Conservation (phyloP, 2,329 filamentous ascomycete species). For the Parafenestella ontariensis region DNA sequence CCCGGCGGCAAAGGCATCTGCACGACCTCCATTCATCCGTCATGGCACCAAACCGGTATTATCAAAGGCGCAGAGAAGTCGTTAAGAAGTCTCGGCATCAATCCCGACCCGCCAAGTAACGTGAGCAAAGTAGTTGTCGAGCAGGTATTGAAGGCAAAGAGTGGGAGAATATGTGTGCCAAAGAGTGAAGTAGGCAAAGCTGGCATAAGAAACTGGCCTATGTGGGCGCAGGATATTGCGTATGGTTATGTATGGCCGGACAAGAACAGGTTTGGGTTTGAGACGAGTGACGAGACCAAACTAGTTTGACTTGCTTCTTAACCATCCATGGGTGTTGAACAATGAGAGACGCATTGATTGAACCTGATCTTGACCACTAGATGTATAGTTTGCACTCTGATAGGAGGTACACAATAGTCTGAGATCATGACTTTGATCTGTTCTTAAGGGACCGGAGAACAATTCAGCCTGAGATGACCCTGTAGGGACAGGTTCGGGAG, state of each 20-base stretch:
- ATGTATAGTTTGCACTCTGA: no score
- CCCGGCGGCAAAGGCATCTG: conserved; percentile 33
- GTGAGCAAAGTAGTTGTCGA: conserved; percentile 31
- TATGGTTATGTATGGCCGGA: conserved; percentile 21
- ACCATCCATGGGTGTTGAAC: no score
- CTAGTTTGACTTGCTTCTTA: not conserved
- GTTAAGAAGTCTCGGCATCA: conserved; percentile 21
- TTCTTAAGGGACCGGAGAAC: no score
- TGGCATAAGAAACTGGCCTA: conserved; percentile 25
- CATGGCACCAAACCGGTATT: conserved; percentile 36
- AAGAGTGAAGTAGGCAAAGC: conserved; percentile 15
- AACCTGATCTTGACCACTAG: no score
- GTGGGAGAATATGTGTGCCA: conserved; percentile 33
- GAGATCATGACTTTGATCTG: no score
- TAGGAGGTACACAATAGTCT: no score
- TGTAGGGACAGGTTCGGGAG: no score
- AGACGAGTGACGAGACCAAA: not conserved
- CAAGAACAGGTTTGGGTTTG: conserved; percentile 4
- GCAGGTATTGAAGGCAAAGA: conserved; percentile 32
- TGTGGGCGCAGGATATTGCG: conserved; percentile 35
- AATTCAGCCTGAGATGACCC: no score
- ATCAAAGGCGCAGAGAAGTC: conserved; percentile 23
- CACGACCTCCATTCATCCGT: conserved; percentile 37
- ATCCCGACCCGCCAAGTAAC: conserved; percentile 22
- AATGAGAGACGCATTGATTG: no score